phyloP scores from a whole-genome alignment of 345 rosid species.

The Eucalyptus pauciflora region DNA sequence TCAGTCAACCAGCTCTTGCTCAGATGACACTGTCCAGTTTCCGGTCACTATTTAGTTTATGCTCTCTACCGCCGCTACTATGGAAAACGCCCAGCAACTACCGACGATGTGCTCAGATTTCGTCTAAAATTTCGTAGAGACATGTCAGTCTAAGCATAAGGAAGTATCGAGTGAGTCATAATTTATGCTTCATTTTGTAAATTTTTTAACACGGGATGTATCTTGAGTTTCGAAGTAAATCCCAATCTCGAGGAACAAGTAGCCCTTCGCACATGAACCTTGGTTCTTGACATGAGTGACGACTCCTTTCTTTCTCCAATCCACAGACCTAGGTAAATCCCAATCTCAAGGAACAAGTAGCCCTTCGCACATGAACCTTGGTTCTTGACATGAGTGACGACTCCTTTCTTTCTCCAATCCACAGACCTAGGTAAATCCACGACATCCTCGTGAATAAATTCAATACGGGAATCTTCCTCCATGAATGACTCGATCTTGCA shows the following conservation, averaged over 20 bases:
- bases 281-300: no score
- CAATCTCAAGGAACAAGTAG: not conserved
- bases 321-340: no score
- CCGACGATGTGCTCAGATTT: not conserved
- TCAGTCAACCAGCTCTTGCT: conserved; percentile 45
- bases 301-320: no score
- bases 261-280: no score
- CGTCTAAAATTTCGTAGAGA: not conserved
- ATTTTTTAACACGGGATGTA: not conserved
- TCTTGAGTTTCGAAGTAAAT: not conserved
- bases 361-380: conserved; percentile 42
- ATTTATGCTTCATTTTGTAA: not conserved
- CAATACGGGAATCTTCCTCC: conserved; percentile 4
- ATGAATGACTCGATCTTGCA: conserved; percentile 1
- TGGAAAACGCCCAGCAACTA: conserved; percentile 57
- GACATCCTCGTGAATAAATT: conserved; percentile 21
- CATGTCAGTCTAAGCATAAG: not conserved
- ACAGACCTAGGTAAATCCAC: conserved; percentile 31
- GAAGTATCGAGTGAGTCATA: not conserved
- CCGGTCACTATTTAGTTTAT: conserved; percentile 44
- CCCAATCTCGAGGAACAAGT: conserved; percentile 29
- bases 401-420: conserved; percentile 75
- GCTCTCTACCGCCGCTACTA: conserved; percentile 51
- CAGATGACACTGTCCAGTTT: conserved; percentile 34
- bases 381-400: conserved; percentile 54